A percentile compares a stretch with the other conserved stretches of the same genome.
Conservation (phyloP, 495 filamentous ascomycete species). For the Pseudoneurospora amorphoporcata region DNA sequence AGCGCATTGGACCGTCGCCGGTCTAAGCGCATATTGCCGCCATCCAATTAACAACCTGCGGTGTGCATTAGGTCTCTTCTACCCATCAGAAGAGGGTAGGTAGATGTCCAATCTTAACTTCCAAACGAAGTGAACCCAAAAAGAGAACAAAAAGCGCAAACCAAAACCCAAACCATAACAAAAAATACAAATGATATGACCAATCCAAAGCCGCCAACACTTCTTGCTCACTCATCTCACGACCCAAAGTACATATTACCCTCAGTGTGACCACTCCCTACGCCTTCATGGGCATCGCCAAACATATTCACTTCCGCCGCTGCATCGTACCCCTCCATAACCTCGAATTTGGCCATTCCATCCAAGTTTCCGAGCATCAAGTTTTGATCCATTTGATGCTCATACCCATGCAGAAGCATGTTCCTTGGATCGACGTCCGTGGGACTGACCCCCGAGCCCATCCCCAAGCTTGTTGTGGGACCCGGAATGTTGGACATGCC, state of each 20-base stretch:
- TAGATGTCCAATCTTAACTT: constrained; percentile 9
- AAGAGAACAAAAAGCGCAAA: neutral
- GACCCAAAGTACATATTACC: constrained; percentile 25
- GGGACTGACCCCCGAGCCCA: constrained; percentile 22
- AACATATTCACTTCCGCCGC: constrained; percentile 17
- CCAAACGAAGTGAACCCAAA: neutral
- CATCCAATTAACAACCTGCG: neutral
- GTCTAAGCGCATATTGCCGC: neutral
- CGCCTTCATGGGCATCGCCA: constrained; percentile 12
- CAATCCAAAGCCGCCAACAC: constrained; percentile 2
- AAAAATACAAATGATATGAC: constrained; percentile 1
- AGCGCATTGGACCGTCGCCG: neutral
- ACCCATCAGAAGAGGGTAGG: neutral
- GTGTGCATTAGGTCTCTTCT: neutral
- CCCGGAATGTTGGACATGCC: constrained; percentile 12
- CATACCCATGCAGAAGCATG: constrained; percentile 34
- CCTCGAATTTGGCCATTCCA: neutral
- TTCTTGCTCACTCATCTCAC: constrained; percentile 6
- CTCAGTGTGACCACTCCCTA: neutral
- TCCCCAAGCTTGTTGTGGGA: constrained; percentile 14
- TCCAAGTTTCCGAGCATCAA: constrained; percentile 7
- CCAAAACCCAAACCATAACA: neutral
- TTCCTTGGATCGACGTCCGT: constrained; percentile 24
- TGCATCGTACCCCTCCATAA: constrained; percentile 9
- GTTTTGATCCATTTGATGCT: constrained; percentile 9